Base-by-base conservation (phyloP, 2,329 filamentous ascomycete genomes). In the Stagonosporopsis vannaccii region DNA sequence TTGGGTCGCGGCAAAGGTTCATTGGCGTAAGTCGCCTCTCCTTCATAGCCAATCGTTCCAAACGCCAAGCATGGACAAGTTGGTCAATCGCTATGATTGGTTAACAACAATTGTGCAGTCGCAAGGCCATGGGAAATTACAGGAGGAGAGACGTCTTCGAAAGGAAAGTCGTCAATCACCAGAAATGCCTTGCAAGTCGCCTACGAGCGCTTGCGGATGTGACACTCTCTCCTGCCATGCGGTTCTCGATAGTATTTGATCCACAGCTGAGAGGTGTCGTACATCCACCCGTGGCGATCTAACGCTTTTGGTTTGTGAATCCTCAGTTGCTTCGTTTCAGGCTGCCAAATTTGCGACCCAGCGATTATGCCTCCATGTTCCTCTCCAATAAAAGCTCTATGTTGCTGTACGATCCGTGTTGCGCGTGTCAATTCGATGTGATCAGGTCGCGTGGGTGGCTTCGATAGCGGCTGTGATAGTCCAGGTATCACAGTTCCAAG, bases 11-110 rank as follows among this genome's bases (percentile, higher is more conserved):
- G 51, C 49, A 26, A 53, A 36, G 64, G 64, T n/a, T 63, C n/a
- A 63, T 59, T 63, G 61, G 66, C 64, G 57, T 25, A 54, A 51
- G 47, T 37, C 26, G 51, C 48, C 51, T 20, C 20, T 6, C 17
- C 9, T 6, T 19, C 20, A 58, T 2, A 54, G 39, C 69, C 69
- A 71, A 71, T 71, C 67, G 61, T 58, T 67, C 63, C 41, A 1
- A 19, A 28, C 33, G 51, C 52, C 52, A 56, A 55, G 52, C 11
- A 12, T 0, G 0, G 2, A 36, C 13, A 28, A 1, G 19, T 33
- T 11, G 40, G 26, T 6, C 7, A 11, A 1, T 1, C 13, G 1
- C 7, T n/a, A 0, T 46, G 20, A 55, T 56, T 56, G 45, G 52
- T 56, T 30, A 50, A 35, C 22, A 12, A 5, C 0, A 1, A 7